phyloP scores from a whole-genome alignment of 495 filamentous ascomycete species.

The Apodospora peruviana region DNA sequence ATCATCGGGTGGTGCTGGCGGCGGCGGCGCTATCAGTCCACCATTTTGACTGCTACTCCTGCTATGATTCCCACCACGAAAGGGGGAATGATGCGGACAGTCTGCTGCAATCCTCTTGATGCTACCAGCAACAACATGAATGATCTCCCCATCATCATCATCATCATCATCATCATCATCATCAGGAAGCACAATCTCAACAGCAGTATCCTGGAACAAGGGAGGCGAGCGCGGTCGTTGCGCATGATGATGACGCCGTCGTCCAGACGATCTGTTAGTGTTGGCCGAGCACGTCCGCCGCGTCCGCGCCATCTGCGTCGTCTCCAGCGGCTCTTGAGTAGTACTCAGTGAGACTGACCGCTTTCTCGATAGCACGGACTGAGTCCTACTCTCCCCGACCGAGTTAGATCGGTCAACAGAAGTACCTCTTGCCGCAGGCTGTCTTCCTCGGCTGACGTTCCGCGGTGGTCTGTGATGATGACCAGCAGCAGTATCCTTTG shows the following conservation, averaged over 20 bases:
- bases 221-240: background rate
- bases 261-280: background rate
- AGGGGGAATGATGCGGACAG: conserved; percentile 1
- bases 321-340: background rate
- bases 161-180: background rate
- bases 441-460: conserved; percentile 13
- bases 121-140: background rate
- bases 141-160: background rate
- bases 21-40: background rate
- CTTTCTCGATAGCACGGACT: conserved; percentile 1
- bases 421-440: conserved; percentile 9
- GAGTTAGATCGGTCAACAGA: conserved; percentile 11
- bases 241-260: background rate
- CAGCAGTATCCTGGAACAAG: background rate
- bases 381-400: conserved; percentile 2
- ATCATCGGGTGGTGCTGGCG: background rate
- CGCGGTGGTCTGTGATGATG: background rate
- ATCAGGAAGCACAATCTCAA: background rate
- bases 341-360: background rate
- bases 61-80: background rate
- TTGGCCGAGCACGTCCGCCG: background rate
- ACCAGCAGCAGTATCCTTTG: no score
- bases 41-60: background rate
- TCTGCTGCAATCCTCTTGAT: background rate
- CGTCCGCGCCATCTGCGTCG: background rate